A percentile compares a stretch with the other conserved stretches of the same genome.
Conservation (phyloP, 2,329 filamentous ascomycete genomes). For the Colletotrichum orbiculare region DNA sequence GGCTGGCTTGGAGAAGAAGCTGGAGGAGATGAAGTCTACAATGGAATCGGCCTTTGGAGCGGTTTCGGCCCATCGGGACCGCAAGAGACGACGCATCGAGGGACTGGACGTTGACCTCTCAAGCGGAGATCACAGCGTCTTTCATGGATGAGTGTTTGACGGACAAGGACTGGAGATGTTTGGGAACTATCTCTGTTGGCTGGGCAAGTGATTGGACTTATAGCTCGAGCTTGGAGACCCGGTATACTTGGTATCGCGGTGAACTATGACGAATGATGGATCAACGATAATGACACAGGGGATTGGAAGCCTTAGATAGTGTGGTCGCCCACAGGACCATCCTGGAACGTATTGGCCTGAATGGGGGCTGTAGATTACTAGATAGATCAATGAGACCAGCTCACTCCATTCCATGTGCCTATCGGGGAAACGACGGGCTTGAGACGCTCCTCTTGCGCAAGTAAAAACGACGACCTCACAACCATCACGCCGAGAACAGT, state of each 20-base stretch:
- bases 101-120: neutral
- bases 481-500: neutral
- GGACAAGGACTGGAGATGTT: neutral
- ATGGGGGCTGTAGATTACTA: too few relatives aligned
- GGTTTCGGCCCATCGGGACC: constrained; percentile 13
- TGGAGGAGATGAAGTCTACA: constrained; percentile 4
- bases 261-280: too few relatives aligned
- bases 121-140: neutral
- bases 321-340: too few relatives aligned
- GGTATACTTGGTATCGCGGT: too few relatives aligned
- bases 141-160: neutral
- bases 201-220: neutral
- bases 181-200: neutral
- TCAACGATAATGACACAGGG: too few relatives aligned
- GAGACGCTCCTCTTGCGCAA: too few relatives aligned
- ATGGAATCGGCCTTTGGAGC: neutral
- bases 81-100: constrained; percentile 16
- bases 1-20: neutral
- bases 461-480: too few relatives aligned
- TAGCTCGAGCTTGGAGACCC: neutral
- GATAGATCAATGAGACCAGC: too few relatives aligned
- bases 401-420: too few relatives aligned
- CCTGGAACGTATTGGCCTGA: too few relatives aligned
- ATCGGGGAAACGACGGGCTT: too few relatives aligned
- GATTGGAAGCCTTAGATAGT: too few relatives aligned